These are phyloP conservation scores for Silene latifolia DNA, from an alignment of 148 eudicot genomes.

Conservation along the genomic window DNA sequence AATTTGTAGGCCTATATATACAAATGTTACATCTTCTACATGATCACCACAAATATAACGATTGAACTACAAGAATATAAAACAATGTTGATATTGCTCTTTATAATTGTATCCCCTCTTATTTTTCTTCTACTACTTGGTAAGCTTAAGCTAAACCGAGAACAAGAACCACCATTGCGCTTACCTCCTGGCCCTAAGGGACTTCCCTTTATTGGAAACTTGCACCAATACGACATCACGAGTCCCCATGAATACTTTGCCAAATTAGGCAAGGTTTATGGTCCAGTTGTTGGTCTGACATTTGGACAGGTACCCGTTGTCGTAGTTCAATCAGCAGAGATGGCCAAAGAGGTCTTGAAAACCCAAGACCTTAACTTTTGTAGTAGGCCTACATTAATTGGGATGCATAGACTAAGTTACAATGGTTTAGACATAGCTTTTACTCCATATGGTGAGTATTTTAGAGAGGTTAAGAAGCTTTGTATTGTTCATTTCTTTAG, in stretches of 20 bases:
- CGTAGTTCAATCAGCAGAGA: not conserved
- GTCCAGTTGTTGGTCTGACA: not conserved
- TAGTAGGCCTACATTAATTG: conserved; percentile 7
- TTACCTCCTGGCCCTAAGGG: conserved; percentile 11
- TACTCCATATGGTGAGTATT: conserved; percentile 11
- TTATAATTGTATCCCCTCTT: not conserved
- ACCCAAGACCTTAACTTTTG: conserved; percentile 17
- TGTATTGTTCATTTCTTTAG: not conserved
- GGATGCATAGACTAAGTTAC: conserved; percentile 5
- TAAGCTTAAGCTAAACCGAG: not conserved
- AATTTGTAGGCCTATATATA: not conserved
- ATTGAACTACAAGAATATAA: not conserved
- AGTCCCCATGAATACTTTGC: conserved; percentile 7
- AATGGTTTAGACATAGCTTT: conserved; percentile 12
- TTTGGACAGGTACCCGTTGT: conserved; percentile 13
- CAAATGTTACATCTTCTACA: not conserved
- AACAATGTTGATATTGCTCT: not conserved
- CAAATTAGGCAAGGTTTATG: conserved; percentile 2
- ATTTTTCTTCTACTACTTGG: not conserved
- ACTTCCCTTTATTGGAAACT: conserved; percentile 3
- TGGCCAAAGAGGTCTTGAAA: conserved; percentile 7
- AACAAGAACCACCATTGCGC: not conserved
- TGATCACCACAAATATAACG: too few relatives aligned
- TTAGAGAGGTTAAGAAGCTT: conserved; percentile 11
- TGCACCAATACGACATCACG: not conserved